Evolutionary conservation across 768 basidiomycete genomes (phyloP).

Genomic region (Lactarius sanguifluus): DNA sequence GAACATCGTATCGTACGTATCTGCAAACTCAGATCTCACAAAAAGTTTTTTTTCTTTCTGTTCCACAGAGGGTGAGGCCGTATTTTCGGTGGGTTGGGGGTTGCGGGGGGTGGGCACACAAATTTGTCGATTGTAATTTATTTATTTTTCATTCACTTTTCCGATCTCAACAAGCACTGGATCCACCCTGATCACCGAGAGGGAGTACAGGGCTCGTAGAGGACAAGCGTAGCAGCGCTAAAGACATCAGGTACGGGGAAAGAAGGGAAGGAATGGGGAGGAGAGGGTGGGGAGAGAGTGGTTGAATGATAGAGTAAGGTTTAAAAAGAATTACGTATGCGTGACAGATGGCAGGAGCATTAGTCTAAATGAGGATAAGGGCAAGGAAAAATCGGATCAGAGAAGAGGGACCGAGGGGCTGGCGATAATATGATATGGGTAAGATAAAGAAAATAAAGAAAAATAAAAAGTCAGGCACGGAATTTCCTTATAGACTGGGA

Average conservation of each 20-base stretch:
- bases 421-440: background rate
- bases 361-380: constrained; percentile 27
- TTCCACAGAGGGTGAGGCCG: too few species aligned
- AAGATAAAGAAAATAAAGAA: constrained; percentile 13
- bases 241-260: constrained; percentile 18
- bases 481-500: constrained; percentile 25
- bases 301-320: constrained; percentile 14
- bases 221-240: background rate
- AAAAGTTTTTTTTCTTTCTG: background rate
- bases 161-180: too few species aligned
- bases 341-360: constrained; percentile 17
- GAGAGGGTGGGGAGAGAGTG: constrained; percentile 6
- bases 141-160: too few species aligned
- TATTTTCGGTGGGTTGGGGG: background rate
- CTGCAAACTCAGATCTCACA: background rate
- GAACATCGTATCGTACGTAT: background rate
- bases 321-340: constrained; percentile 9
- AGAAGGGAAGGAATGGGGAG: background rate
- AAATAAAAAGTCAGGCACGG: constrained; percentile 23
- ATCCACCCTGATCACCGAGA: background rate
- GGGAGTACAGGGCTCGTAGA: background rate
- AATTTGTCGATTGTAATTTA: background rate
- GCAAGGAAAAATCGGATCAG: constrained; percentile 25
- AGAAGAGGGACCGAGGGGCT: background rate
- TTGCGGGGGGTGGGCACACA: background rate